Conservation (phyloP, 805 yeast genomes). For the Yarrowia hollandica region DNA sequence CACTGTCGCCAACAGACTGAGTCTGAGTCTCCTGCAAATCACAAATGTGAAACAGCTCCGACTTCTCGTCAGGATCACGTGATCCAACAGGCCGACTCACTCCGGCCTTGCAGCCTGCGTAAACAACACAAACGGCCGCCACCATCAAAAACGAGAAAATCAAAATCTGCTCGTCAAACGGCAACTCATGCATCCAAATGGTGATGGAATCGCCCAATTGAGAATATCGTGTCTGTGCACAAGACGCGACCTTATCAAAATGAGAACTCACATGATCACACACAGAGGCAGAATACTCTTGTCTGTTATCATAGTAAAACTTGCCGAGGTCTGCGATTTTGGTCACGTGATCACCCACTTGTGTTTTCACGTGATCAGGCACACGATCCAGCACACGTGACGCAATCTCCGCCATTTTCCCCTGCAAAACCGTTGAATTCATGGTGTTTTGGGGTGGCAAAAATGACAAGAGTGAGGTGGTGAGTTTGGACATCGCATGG, state of each 20-base stretch:
- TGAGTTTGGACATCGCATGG: neutral
- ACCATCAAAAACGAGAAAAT: neutral
- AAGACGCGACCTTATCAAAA: neutral
- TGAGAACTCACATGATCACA: neutral
- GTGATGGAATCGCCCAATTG: neutral
- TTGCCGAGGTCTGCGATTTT: neutral
- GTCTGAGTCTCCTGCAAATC: slow-evolving; percentile 33
- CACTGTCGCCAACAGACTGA: slow-evolving; percentile 36
- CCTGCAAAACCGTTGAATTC: slow-evolving; percentile 15
- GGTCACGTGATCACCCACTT: neutral
- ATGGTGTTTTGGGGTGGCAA: neutral
- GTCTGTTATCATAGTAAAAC: neutral
- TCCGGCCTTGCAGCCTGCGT: neutral
- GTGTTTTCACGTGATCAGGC: slow-evolving; percentile 13
- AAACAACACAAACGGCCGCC: neutral
- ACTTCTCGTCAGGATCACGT: slow-evolving; percentile 34
- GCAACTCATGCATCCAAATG: slow-evolving; percentile 10
- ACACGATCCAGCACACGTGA: slow-evolving; percentile 1
- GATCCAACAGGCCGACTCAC: slow-evolving; percentile 35
- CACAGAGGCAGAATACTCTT: neutral
- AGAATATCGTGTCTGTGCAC: neutral
- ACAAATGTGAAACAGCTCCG: slow-evolving; percentile 35
- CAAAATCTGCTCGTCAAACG: slow-evolving; percentile 23
- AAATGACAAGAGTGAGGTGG: neutral
- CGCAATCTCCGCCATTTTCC: neutral